Percentiles rank a stretch among this genome's conserved stretches.
Evolutionary conservation across 495 filamentous ascomycete species (phyloP).

Genomic region (Penicillium manginii): DNA sequence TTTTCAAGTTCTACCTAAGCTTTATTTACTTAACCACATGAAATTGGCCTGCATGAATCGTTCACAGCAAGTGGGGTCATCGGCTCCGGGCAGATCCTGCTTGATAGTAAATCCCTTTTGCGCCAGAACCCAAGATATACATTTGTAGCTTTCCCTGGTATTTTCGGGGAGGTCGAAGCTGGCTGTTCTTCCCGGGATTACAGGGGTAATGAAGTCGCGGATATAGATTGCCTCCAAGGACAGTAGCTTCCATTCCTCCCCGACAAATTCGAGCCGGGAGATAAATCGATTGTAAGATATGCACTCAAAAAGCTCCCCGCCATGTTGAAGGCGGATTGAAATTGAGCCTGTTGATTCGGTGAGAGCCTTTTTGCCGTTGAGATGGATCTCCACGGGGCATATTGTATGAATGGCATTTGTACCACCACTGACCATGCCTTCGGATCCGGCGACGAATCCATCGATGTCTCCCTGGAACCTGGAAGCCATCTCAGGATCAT

Average conservation of each 20-base stretch:
- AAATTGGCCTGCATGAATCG: not conserved
- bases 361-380: constrained; percentile 5
- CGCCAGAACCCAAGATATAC: constrained; percentile 8
- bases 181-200: not conserved
- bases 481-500: not conserved
- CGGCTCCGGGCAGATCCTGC: not conserved
- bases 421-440: not conserved
- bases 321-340: not conserved
- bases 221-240: constrained; percentile 8
- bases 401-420: constrained; percentile 5
- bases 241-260: constrained; percentile 3
- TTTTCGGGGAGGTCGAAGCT: not conserved
- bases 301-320: constrained; percentile 4
- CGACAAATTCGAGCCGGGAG: not conserved
- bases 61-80: not conserved
- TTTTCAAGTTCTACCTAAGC: not conserved
- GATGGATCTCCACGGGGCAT: constrained; percentile 4
- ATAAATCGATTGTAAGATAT: constrained; percentile 6
- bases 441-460: constrained; percentile 1
- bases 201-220: constrained; percentile 2
- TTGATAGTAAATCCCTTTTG: constrained; percentile 5
- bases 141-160: not conserved
- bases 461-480: not conserved
- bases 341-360: constrained; percentile 6
- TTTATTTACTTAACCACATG: not conserved